These are phyloP conservation scores for Apostasia ramifera DNA, from an alignment of 106 monocot genomes.

Conservation along the genomic window DNA sequence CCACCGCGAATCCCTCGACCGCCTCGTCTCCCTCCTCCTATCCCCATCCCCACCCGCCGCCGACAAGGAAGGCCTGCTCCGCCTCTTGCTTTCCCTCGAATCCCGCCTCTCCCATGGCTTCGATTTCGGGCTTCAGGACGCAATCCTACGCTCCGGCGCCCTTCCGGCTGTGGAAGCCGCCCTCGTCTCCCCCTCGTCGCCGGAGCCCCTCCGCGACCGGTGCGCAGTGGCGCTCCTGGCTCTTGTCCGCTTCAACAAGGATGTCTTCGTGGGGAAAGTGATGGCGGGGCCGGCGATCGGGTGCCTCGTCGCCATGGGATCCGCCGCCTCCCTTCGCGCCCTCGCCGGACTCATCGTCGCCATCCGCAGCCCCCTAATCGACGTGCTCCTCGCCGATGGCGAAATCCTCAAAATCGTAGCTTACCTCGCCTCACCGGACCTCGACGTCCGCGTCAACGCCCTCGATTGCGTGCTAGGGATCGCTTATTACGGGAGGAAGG, in stretches of 20 bases:
- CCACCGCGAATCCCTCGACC: constrained; percentile 44
- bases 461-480: constrained; percentile 38
- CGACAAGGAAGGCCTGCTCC: constrained; percentile 17
- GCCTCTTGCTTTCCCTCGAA: constrained; percentile 30
- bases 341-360: constrained; percentile 38
- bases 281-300: constrained; percentile 41
- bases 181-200: constrained; percentile 17
- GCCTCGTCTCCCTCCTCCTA: constrained; percentile 26
- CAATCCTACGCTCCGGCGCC: constrained; percentile 34
- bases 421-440: constrained; percentile 13
- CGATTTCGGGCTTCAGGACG: constrained; percentile 33
- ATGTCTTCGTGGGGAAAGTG: constrained; percentile 68
- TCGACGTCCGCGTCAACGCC: constrained; percentile 20
- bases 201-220: constrained; percentile 34
- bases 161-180: constrained; percentile 43
- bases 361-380: constrained; percentile 57
- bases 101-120: constrained; percentile 37
- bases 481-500: constrained; percentile 59
- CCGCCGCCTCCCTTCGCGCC: constrained; percentile 26
- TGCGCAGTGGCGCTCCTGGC: constrained; percentile 41
- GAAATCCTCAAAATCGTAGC: constrained; percentile 34
- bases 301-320: constrained; percentile 27
- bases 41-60: background rate
- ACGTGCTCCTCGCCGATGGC: constrained; percentile 50
- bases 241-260: constrained; percentile 78